These are phyloP conservation scores for Brasilioporus rufonigricans DNA, from an alignment of 768 basidiomycete species.

Conservation along the genomic window DNA sequence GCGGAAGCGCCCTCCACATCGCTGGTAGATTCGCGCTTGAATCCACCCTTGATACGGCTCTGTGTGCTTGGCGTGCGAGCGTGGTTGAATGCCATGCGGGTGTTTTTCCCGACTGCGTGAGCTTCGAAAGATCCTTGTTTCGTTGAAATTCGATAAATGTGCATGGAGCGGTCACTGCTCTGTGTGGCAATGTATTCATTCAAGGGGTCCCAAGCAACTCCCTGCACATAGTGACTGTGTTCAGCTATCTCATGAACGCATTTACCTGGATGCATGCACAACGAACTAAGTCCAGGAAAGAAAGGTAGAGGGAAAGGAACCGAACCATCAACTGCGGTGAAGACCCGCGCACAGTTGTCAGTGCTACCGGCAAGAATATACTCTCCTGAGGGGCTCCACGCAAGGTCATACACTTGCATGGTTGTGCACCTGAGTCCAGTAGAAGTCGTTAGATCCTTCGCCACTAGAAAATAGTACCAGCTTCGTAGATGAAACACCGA, in stretches of 20 bases:
- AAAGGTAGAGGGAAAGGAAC: constrained; percentile 1
- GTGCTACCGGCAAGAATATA: constrained; percentile 96
- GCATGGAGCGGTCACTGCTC: constrained; percentile 94
- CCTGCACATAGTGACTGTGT: constrained; percentile 96
- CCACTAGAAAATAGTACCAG: neutral
- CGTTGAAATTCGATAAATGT: constrained; percentile 82
- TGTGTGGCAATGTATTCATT: constrained; percentile 98
- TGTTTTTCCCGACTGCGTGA: constrained; percentile 88
- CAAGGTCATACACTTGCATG: constrained; percentile 96
- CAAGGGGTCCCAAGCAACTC: constrained; percentile 97
- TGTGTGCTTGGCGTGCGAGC: constrained; percentile 67
- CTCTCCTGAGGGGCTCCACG: constrained; percentile 95
- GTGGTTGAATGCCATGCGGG: constrained; percentile 65
- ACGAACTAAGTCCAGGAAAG: neutral
- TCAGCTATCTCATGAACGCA: constrained; percentile 89
- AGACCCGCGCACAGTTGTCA: constrained; percentile 90
- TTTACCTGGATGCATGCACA: constrained; percentile 51
- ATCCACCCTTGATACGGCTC: constrained; percentile 52
- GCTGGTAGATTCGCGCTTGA: constrained; percentile 73
- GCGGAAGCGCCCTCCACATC: constrained; percentile 68
- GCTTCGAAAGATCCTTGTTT: constrained; percentile 84
- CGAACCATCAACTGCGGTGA: constrained; percentile 70
- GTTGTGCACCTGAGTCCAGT: constrained; percentile 68
- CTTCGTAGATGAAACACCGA: constrained; percentile 33
- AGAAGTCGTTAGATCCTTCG: constrained; percentile 3